Evolutionary conservation across 306 rosid genomes (phyloP).

Genomic region (Prinsepia uniflora): DNA sequence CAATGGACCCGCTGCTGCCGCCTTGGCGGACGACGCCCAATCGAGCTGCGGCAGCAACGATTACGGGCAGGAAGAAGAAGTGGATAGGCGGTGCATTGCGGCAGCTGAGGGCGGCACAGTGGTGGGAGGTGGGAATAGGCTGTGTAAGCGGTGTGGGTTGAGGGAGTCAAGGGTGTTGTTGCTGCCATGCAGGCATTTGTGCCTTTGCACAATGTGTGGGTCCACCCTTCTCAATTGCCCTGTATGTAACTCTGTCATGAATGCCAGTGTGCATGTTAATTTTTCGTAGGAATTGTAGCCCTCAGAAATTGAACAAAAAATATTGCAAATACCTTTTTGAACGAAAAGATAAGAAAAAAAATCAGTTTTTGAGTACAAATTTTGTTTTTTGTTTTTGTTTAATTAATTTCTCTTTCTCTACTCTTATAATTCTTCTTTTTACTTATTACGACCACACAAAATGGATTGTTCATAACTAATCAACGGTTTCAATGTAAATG

Average conservation of each 20-base stretch:
- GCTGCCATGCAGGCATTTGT: slow-evolving; percentile 88
- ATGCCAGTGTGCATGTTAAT: slow-evolving; percentile 81
- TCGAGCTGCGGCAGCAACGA: slow-evolving; percentile 73
- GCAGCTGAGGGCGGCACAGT: not conserved
- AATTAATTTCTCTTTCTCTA: not conserved
- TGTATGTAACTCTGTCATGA: slow-evolving; percentile 58
- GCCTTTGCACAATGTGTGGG: slow-evolving; percentile 79
- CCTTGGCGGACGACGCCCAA: slow-evolving; percentile 39
- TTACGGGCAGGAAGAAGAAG: not conserved
- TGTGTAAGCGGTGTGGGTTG: slow-evolving; percentile 62
- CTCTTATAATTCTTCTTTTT: not conserved
- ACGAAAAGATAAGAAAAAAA: not conserved
- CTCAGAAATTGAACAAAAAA: slow-evolving; percentile 9
- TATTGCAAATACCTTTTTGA: slow-evolving; percentile 13
- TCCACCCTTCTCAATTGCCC: slow-evolving; percentile 69
- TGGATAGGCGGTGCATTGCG: slow-evolving; percentile 5
- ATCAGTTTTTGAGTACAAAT: slow-evolving; percentile 2
- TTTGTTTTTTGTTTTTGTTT: not conserved
- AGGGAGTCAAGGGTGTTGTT: slow-evolving; percentile 68
- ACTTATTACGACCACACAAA: not conserved
- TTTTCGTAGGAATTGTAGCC: slow-evolving; percentile 38
- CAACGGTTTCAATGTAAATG: too few relatives aligned
- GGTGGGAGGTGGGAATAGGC: slow-evolving; percentile 19
- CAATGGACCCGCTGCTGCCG: not conserved
- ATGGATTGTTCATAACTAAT: too few relatives aligned